These are phyloP conservation scores for Lipomyces spencermartinsiae DNA, from an alignment of 805 yeast genomes.

Conservation along the genomic window DNA sequence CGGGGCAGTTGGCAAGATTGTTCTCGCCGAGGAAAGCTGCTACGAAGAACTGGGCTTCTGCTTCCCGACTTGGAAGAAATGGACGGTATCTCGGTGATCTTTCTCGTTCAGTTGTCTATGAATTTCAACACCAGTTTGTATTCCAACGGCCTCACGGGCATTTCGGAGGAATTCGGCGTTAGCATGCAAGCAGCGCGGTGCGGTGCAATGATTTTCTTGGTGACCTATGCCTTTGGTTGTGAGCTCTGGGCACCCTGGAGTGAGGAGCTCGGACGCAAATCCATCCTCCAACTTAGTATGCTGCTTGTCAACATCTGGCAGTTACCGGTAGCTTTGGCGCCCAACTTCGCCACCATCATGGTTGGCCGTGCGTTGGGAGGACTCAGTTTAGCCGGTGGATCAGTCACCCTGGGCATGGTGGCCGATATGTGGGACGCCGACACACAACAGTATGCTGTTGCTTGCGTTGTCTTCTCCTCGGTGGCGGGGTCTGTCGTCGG, in stretches of 20 bases:
- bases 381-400: constrained; percentile 82
- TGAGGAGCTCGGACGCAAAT: constrained; percentile 65
- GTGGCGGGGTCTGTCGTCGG: constrained; percentile 61
- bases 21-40: constrained; percentile 46
- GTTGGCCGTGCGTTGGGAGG: constrained; percentile 80
- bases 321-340: constrained; percentile 51
- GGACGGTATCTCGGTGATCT: constrained; percentile 49
- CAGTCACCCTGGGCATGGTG: constrained; percentile 64
- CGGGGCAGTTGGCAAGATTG: not conserved
- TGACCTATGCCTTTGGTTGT: constrained; percentile 62
- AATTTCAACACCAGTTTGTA: constrained; percentile 54
- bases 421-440: constrained; percentile 73
- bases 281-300: constrained; percentile 47
- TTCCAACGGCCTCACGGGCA: constrained; percentile 67
- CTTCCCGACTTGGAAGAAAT: constrained; percentile 47
- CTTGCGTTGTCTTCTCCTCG: constrained; percentile 71
- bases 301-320: constrained; percentile 50
- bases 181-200: constrained; percentile 67
- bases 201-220: constrained; percentile 61
- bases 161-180: constrained; percentile 54
- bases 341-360: constrained; percentile 63
- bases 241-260: constrained; percentile 63
- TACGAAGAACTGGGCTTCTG: constrained; percentile 49
- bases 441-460: constrained; percentile 71
- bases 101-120: constrained; percentile 52